Evolutionary conservation across 306 rosid genomes (phyloP), one percentile per base, ranked within the genome.

Genomic region (Begonia fuchsioides): DNA sequence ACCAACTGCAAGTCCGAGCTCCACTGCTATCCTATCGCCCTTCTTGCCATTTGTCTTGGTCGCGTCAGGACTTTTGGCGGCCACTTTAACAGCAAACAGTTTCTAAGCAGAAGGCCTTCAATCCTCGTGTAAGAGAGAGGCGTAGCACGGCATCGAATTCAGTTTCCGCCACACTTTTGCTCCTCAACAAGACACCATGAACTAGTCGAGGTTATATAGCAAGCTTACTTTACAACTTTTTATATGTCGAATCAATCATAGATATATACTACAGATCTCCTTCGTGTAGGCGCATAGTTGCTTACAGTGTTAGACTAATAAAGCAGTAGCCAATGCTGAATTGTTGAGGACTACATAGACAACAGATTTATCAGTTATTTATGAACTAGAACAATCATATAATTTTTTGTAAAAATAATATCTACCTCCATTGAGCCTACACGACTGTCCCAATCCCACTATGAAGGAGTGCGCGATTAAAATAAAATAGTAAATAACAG

Each of bases 1-100:
- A 38, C 93, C 96, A 64, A 63, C 87, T 50, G 88, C 35, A 26
- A 74, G 74, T 63, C 93, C 93, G 47, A 77, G 67, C 53, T 39
- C 76, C 45, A 78, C 85, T 47, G 55, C 72, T 60, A 41, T 5
- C 2, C 64, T 83, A 43, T 17, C 58, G 13, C 63, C 77, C 35
- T 26, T 26, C 35, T 58, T 55, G 41, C 49, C 49, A 51, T 45
- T 70, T 64, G 54, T 74, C 47, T 60, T 70, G 58, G 47, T 73
- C 73, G 55, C 64, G 15, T 43, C 66, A 51, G 69, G 65, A 47
- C 66, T 78, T 58, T 52, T 68, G 77, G 76, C 64, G 17, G 66
- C 59, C 56, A 68, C 44, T 20, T 13, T 76, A 38, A 55, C 68
- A 48, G 70, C 64, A 68, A 54, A 67, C 49, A 59, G 62, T 57